These are phyloP conservation scores for Aspergillus sp. DNA, from an alignment of 2,329 filamentous ascomycete species.

Conservation along the genomic window DNA sequence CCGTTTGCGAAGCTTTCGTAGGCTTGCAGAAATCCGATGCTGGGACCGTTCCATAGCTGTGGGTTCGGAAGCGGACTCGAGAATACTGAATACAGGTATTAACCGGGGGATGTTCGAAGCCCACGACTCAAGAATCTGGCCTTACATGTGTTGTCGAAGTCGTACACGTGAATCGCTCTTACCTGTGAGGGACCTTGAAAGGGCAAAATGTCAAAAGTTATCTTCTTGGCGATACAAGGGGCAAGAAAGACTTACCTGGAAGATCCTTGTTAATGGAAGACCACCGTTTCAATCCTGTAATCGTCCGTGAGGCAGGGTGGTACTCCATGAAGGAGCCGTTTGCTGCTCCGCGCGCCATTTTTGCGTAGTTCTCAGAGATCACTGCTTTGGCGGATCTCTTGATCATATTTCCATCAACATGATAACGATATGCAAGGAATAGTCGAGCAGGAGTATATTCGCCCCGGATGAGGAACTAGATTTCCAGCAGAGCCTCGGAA, in stretches of 20 bases:
- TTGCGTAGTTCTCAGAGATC: slow-evolving; percentile 33
- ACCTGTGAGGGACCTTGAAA: slow-evolving; percentile 66
- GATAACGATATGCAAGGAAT: slow-evolving; percentile 14
- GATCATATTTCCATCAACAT: slow-evolving; percentile 26
- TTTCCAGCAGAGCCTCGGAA: slow-evolving; percentile 4
- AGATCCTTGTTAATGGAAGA: slow-evolving; percentile 75
- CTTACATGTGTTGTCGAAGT: slow-evolving; percentile 95
- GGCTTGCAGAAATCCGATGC: slow-evolving; percentile 75
- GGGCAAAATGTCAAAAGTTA: background rate
- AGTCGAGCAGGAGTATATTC: background rate
- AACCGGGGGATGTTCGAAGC: slow-evolving; percentile 5
- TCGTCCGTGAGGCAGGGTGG: slow-evolving; percentile 53
- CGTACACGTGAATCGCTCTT: slow-evolving; percentile 86
- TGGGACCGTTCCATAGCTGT: slow-evolving; percentile 79
- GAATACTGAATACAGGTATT: slow-evolving; percentile 67
- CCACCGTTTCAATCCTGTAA: slow-evolving; percentile 82
- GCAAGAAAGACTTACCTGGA: slow-evolving; percentile 57
- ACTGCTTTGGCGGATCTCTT: slow-evolving; percentile 41
- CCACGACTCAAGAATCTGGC: background rate
- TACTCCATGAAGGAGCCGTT: slow-evolving; percentile 33
- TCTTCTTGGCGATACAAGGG: background rate
- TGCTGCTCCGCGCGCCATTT: slow-evolving; percentile 32
- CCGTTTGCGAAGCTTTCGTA: slow-evolving; percentile 79
- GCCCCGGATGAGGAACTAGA: background rate
- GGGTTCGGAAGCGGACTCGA: slow-evolving; percentile 87